Evolutionary conservation across 176 grass and related monocot genomes (phyloP).

Genomic region (Musa itinerans): DNA sequence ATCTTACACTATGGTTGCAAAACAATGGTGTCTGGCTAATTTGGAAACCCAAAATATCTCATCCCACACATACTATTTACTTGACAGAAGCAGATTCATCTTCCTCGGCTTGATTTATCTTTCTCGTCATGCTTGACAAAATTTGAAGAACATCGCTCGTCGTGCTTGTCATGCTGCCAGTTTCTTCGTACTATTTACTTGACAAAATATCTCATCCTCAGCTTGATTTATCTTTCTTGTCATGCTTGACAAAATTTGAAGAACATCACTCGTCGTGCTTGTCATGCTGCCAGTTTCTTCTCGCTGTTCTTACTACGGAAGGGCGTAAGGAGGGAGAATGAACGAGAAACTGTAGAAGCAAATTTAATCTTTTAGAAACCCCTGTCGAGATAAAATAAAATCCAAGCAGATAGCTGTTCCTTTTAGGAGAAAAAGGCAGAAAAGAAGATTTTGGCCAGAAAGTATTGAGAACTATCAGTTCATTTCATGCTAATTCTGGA

Average conservation of each 20-base stretch:
- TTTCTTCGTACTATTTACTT: slow-evolving; percentile 8
- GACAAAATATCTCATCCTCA: neutral
- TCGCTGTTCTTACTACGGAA: slow-evolving; percentile 45
- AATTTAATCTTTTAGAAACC: neutral
- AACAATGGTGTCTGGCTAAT: slow-evolving; percentile 3
- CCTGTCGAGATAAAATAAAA: neutral
- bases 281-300: slow-evolving; percentile 12
- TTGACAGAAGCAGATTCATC: neutral
- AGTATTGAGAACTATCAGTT: too few relatives aligned
- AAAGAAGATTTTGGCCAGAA: too few relatives aligned
- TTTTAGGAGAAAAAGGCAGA: too few relatives aligned
- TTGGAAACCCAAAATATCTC: slow-evolving; percentile 1
- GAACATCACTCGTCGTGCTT: neutral
- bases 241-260: neutral
- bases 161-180: neutral
- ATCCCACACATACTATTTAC: neutral
- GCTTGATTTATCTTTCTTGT: neutral
- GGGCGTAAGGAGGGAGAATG: slow-evolving; percentile 51
- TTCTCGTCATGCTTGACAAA: neutral
- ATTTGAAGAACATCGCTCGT: neutral
- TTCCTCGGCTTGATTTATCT: neutral
- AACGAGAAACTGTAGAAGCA: slow-evolving; percentile 41
- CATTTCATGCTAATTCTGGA: too few relatives aligned
- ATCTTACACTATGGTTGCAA: neutral
- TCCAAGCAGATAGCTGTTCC: neutral